Conservation (phyloP, 1,284 basidiomycete genomes). For the Cutaneotrichosporon arboriforme region DNA sequence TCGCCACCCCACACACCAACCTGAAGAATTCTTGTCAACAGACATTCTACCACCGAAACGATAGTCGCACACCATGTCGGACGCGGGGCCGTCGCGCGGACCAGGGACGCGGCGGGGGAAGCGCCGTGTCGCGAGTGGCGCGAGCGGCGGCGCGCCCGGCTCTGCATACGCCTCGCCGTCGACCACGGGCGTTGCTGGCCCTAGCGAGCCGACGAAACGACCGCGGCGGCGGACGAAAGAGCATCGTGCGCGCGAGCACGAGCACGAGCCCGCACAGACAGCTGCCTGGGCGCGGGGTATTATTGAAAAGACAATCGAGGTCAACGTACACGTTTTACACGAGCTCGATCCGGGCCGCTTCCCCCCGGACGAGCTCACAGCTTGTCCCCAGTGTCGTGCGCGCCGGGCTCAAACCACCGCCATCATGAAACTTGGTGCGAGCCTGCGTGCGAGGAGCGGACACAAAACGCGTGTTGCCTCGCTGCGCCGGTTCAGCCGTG, state of each 20-base stretch:
- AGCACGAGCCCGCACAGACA: neutral
- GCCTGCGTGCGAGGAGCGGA: neutral
- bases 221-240: too few relatives aligned
- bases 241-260: neutral
- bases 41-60: too few relatives aligned
- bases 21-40: neutral
- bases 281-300: neutral
- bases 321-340: neutral
- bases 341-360: neutral
- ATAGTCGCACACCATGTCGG: neutral
- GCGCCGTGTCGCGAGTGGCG: too few relatives aligned
- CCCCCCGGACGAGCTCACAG: neutral
- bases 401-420: neutral
- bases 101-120: neutral
- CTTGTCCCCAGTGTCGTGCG: neutral
- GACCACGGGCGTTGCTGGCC: too few relatives aligned
- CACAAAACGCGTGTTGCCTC: neutral
- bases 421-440: neutral
- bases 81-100: neutral
- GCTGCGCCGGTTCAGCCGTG: neutral
- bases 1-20: neutral
- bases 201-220: too few relatives aligned
- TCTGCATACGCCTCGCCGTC: too few relatives aligned
- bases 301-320: neutral
- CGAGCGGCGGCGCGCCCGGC: too few relatives aligned